Base-by-base conservation (phyloP, 2,329 filamentous ascomycete genomes). In the Penicillium sp. region DNA sequence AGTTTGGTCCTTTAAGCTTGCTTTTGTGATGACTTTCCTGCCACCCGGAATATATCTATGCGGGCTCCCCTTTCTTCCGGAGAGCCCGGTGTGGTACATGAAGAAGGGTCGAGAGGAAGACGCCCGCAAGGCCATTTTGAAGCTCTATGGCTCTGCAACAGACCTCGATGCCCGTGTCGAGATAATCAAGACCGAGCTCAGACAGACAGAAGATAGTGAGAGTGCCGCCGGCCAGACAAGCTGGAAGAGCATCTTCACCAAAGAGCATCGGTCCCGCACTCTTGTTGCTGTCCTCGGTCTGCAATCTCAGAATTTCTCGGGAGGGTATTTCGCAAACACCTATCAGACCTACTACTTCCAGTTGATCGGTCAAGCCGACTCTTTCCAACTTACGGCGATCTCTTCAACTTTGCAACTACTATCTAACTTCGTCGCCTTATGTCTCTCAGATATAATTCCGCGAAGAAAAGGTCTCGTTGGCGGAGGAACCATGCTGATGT, bases 311-410 rank as follows among this genome's bases (percentile, higher is more conserved):
- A 50, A 55, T 22, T 55, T 55, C 18, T 49, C 46, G 2, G 52
- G 47, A 38, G 52, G 47, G 18, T 55, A 50, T 29, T 55, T 55
- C 10, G 52, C 47, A 42, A 55, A 55, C 16, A 55, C 52, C 11
- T 55, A 55, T 14, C 52, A 55, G 43, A 55, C 52, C 1, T 55
- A 55, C 13, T 55, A 55, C 13, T 55, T 55, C n/a, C 39, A 55
- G 24, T 36, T 55, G n/a, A 55, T 55, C 24, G 52, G 52, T 6
- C 52, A 55, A 38, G 31, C 47, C 3, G 42, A 55, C 27, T 49
- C 52, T 1, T 55, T 55, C 18, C 47, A 49, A 34, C 31, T 55
- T 24, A 55, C 52, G 14, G 52, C 47, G 5, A 55, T 55, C 14
- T 55, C 52, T 16, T 55, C 52, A 5, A 40, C 52, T 1, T 36